phyloP scores from a whole-genome alignment of 306 rosid species.

The Pyrus betulifolia region DNA sequence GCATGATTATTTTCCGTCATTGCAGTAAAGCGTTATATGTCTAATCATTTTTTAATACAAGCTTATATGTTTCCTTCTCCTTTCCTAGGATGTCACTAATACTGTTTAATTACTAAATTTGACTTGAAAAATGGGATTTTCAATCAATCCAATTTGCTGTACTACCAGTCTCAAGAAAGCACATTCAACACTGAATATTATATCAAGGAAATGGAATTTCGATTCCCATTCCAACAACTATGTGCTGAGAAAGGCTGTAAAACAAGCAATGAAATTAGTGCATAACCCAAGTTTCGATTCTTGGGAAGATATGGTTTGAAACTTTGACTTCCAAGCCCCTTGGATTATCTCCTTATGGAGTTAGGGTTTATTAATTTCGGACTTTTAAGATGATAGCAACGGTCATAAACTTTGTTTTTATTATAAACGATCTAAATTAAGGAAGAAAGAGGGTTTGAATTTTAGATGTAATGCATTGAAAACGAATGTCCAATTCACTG shows the following conservation, averaged over 20 bases:
- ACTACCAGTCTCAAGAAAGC: background rate
- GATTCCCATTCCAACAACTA: background rate
- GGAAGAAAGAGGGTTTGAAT: too few species aligned
- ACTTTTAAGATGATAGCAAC: background rate
- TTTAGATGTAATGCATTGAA: too few species aligned
- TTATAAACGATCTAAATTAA: too few species aligned
- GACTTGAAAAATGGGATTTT: conserved; percentile 13
- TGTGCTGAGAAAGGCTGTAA: background rate
- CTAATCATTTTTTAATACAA: conserved; percentile 6
- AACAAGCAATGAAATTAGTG: background rate
- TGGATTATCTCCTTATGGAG: background rate
- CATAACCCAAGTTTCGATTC: background rate
- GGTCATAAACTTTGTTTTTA: too few species aligned
- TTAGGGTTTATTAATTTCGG: background rate
- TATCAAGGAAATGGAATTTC: background rate
- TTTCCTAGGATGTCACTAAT: conserved; percentile 5
- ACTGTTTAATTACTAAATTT: conserved; percentile 10
- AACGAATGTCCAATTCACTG: too few species aligned
- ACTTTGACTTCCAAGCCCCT: background rate
- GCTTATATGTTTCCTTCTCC: conserved; percentile 12
- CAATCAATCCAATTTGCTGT: background rate
- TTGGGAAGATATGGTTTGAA: background rate
- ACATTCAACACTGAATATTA: background rate
- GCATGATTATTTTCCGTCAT: too few species aligned
- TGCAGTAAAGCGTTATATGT: too few species aligned